Evolutionary conservation across 257 asterid genomes (phyloP).

Genomic region (Sherardia arvensis): DNA sequence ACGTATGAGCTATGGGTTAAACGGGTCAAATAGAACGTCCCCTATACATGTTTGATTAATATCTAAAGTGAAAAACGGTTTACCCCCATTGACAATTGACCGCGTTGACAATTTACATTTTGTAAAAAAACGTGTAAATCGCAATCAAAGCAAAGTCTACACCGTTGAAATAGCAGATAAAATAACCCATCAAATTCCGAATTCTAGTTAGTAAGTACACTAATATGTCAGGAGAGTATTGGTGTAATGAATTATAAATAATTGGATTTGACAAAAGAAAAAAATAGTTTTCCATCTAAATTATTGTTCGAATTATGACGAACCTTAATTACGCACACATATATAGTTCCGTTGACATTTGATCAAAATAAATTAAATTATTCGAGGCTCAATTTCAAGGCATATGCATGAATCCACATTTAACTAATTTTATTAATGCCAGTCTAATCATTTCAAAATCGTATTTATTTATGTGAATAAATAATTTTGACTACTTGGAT

Average conservation of each 20-base stretch:
- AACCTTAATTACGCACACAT: background rate
- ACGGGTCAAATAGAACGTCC: no score
- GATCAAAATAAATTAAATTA: no score
- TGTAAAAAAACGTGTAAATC: no score
- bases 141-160: background rate
- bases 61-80: no score
- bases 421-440: background rate
- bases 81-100: background rate
- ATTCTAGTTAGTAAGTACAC: no score
- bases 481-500: background rate
- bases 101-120: no score
- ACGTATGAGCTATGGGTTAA: no score
- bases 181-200: background rate
- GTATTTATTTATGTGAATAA: background rate
- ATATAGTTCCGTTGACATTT: conserved; percentile 2
- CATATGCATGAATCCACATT: conserved; percentile 3
- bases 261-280: background rate
- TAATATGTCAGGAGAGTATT: background rate
- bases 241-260: background rate
- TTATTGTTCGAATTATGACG: background rate
- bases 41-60: no score
- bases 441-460: background rate
- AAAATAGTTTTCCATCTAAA: background rate
- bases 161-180: background rate
- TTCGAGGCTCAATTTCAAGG: background rate